These are phyloP conservation scores for Claviceps purpurea DNA, from an alignment of 2,329 filamentous ascomycete genomes.

Conservation along the genomic window DNA sequence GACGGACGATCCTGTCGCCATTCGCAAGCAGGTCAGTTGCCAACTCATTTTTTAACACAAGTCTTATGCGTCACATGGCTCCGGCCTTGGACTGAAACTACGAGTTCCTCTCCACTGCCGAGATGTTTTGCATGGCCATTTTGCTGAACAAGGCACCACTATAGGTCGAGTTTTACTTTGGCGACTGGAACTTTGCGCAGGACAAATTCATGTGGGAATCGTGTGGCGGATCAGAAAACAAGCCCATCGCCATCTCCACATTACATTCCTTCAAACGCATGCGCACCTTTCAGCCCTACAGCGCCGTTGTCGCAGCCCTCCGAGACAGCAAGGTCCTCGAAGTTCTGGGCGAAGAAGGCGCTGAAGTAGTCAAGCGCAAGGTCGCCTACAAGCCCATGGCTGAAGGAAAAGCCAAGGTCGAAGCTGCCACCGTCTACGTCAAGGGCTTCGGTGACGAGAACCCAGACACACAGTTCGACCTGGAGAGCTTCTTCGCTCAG, in stretches of 20 bases:
- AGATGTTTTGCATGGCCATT: background rate
- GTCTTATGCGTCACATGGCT: background rate
- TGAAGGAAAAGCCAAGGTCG: conserved; percentile 49
- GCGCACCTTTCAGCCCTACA: conserved; percentile 84
- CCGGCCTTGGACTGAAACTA: background rate
- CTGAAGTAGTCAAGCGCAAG: conserved; percentile 67
- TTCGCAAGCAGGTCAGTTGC: conserved; percentile 61
- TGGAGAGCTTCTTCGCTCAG: conserved; percentile 80
- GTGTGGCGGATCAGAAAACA: conserved; percentile 68
- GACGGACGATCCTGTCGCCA: conserved; percentile 64
- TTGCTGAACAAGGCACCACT: background rate
- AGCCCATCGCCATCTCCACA: conserved; percentile 62
- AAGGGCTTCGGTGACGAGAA: conserved; percentile 87
- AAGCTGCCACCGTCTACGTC: conserved; percentile 70
- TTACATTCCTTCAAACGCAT: conserved; percentile 90
- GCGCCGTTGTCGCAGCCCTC: conserved; percentile 69
- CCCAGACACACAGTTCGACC: conserved; percentile 78
- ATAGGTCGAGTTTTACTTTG: conserved; percentile 96
- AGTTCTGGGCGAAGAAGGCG: conserved; percentile 58
- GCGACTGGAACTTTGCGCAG: conserved; percentile 74
- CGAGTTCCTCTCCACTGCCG: background rate
- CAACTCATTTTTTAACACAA: background rate
- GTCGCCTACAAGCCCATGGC: conserved; percentile 47
- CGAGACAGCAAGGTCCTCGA: conserved; percentile 63
- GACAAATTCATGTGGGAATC: conserved; percentile 78